Base-by-base conservation (phyloP, 2,329 filamentous ascomycete genomes). In the Apiospora malaysiana region DNA sequence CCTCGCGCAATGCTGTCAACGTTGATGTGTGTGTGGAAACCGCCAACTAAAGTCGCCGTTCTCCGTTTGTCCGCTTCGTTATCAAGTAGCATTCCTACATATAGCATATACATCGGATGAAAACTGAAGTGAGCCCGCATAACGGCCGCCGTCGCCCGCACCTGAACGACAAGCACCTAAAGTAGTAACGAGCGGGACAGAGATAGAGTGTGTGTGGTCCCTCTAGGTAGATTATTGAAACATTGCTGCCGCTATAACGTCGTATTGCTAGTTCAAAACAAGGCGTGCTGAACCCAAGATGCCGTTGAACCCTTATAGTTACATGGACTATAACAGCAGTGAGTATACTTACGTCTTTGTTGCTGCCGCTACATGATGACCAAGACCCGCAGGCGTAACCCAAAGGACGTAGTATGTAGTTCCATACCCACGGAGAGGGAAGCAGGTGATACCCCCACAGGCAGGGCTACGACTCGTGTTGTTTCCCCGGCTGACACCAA, bases 211-310 rank as follows among this genome's bases (percentile, higher is more conserved):
- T 56, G 49, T 18, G 49, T 56, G 49, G 23, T 16, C 25, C 49
- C 45, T 6, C 18, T 51, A 21, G 16, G 12, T 16, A 16, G 42
- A 45, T 32, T 40, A 63, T 63, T 63, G 56, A 63, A 63, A 37
- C 56, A 5, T 10, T n/a, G 27, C 56, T 63, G 56, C 32, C 56
- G 56, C 56, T 63, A 63, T 63, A 40, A n/a, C 18, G 56, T 63
- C 40, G 32, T 21, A 63, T 63, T 32, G 32, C 56, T 37, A n/a
- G 56, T 63, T 10, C 23, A 40, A 14, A n/a, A 9, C 56, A n/a
- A n/a, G 56, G 18, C 21, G 32, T 21, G 12, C 56, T 40, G 18
- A 40, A 37, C 6, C 32, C 56, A n/a, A 63, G n/a, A 40, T 32
- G 56, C 14, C 9, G 18, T 18, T 0, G 32, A 16, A n/a, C 32